Conservation (phyloP, 352 stramenopile genomes). For the Globisporangium mamillatum region DNA sequence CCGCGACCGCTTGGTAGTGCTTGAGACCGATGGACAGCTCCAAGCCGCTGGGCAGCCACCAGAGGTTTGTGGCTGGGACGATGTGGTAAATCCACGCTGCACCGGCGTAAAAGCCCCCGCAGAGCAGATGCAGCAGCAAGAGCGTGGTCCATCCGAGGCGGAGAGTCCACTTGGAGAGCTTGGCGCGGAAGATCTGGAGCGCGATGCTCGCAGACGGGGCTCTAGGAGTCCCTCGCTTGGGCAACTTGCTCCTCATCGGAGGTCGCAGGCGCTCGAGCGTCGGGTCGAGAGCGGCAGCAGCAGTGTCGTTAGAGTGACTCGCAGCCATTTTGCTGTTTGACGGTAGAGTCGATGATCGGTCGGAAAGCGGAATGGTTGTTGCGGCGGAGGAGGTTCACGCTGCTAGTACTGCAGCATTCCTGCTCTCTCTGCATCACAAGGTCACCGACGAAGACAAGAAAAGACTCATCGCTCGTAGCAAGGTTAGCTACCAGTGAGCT, state of each 20-base stretch:
- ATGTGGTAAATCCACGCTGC: conserved; percentile 11
- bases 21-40: conserved; percentile 2
- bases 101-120: conserved; percentile 3
- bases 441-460: too few species aligned
- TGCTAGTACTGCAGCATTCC: too few species aligned
- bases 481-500: too few species aligned
- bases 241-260: neutral
- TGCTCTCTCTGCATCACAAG: too few species aligned
- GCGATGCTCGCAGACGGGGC: neutral
- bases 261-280: too few species aligned
- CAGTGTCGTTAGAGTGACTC: neutral
- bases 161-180: conserved; percentile 8
- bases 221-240: neutral
- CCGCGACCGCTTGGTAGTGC: neutral
- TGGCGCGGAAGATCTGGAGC: conserved; percentile 10
- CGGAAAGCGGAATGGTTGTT: neutral
- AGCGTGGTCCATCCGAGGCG: neutral
- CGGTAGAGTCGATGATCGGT: neutral
- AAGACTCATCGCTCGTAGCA: too few species aligned
- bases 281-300: neutral
- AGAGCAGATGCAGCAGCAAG: conserved; percentile 13
- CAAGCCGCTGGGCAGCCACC: conserved; percentile 8
- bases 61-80: neutral
- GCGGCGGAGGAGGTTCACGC: too few species aligned
- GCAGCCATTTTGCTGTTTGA: neutral